phyloP scores from a whole-genome alignment of 2,329 filamentous ascomycete species.

The Cytospora piceae region DNA sequence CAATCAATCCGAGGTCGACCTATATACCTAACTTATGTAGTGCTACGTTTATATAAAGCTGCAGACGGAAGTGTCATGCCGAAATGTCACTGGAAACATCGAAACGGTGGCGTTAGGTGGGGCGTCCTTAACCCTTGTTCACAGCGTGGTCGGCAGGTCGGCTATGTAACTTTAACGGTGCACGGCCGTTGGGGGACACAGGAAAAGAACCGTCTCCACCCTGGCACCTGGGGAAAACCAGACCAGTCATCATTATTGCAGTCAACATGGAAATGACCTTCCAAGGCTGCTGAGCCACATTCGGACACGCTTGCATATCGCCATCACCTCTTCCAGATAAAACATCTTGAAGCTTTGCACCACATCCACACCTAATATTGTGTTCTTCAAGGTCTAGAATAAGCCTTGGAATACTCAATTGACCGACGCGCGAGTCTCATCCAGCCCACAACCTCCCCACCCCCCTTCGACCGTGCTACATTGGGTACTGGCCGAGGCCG shows the following conservation, averaged over 20 bases:
- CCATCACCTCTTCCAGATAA: background rate
- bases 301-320: slow-evolving; percentile 1
- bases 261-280: slow-evolving; percentile 2
- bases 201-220: background rate
- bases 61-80: background rate
- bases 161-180: slow-evolving; percentile 1
- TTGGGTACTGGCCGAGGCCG: background rate
- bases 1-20: no score
- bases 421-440: background rate
- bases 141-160: background rate
- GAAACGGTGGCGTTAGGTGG: background rate
- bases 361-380: background rate
- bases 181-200: background rate
- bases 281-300: background rate
- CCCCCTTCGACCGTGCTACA: background rate
- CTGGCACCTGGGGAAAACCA: background rate
- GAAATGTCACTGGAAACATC: background rate
- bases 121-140: background rate
- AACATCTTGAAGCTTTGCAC: background rate
- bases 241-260: background rate
- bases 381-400: background rate
- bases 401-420: background rate
- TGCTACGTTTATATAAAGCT: background rate
- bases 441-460: no score
- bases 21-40: background rate